A percentile compares a stretch with the other conserved stretches of the same genome.
Conservation (phyloP, 345 rosid species). For the Pelargonium nanum region DNA sequence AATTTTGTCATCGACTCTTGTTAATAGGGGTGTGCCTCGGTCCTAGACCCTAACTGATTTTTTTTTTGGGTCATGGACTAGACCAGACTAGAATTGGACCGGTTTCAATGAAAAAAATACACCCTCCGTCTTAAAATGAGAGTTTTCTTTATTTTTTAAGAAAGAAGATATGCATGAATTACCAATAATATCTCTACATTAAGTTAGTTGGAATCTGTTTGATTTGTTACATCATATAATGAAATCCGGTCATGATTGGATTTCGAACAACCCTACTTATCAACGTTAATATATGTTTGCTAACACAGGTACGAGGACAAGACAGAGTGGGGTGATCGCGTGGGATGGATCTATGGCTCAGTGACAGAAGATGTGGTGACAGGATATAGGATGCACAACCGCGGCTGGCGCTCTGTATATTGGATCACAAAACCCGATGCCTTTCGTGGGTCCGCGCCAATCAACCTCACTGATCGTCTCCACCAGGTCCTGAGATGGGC, state of each 20-base stretch:
- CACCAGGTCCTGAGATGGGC: conserved; percentile 98
- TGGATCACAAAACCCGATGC: conserved; percentile 85
- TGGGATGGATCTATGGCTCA: conserved; percentile 95
- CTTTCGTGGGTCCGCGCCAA: conserved; percentile 86
- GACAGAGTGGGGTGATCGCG: conserved; percentile 95
- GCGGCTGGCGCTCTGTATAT: conserved; percentile 93
- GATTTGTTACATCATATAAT: too few relatives aligned
- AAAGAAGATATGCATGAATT: too few relatives aligned
- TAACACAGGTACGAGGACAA: conserved; percentile 92
- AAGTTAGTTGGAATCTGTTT: too few relatives aligned
- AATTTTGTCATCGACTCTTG: too few relatives aligned
- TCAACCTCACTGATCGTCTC: conserved; percentile 84
- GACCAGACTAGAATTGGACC: neutral
- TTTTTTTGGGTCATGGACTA: neutral
- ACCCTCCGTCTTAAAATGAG: too few relatives aligned
- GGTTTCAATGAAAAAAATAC: accelerated
- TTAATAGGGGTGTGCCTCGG: neutral
- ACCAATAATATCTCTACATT: too few relatives aligned
- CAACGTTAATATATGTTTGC: neutral
- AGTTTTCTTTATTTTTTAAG: too few relatives aligned
- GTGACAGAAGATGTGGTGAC: conserved; percentile 98
- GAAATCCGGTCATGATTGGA: neutral
- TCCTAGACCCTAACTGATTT: neutral
- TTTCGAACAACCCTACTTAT: neutral
- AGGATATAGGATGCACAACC: conserved; percentile 95